Evolutionary conservation across 2,329 filamentous ascomycete species (phyloP), one percentile per base, ranked within the genome.

Genomic region (Paracamarosporium sp.): DNA sequence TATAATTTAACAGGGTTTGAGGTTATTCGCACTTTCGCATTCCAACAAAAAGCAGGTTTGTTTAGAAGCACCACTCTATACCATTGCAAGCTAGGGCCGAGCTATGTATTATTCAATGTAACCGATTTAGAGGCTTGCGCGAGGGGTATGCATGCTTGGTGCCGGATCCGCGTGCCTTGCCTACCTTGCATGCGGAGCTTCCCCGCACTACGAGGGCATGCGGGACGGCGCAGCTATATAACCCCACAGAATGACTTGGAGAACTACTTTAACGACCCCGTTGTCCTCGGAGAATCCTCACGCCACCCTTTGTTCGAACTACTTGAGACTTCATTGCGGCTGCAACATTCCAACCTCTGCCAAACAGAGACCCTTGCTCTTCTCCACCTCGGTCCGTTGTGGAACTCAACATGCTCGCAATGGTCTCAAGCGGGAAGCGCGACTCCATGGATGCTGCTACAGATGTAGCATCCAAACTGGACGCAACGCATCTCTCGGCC

Each of bases 391-490:
- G n/a, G 15, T 20, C 31, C 25, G 8, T 46, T n/a, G 20, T 27
- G n/a, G 2, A 15, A 1, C 17, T 24, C 35, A 22, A 41, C 6
- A 45, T 31, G 24, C 15, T 36, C 63, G 24, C 2, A 47, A 66
- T 61, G 63, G 55, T 52, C 13, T 50, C 62, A 9, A 45, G 22
- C 31, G 35, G 41, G 9, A 74, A 74, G 36, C 60, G 69, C 50
- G 72, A 74, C 53, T 73, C 70, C 8, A 75, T 75, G 69, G 71
- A 72, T 13, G 71, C 67, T 1, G 66, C 65, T 12, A 50, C 58
- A 35, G 57, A 56, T 8, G 43, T 69, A 30, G 45, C 62, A 7
- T 50, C 57, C 1, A 67, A 67, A 27, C 45, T 70, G 36, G 38
- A 66, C 59, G 31, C 56, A 8, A 57, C 65, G 11, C 51, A 63